These are phyloP conservation scores for Skeletonema marinoi DNA, from an alignment of 108 stramenopile genomes.

Conservation along the genomic window DNA sequence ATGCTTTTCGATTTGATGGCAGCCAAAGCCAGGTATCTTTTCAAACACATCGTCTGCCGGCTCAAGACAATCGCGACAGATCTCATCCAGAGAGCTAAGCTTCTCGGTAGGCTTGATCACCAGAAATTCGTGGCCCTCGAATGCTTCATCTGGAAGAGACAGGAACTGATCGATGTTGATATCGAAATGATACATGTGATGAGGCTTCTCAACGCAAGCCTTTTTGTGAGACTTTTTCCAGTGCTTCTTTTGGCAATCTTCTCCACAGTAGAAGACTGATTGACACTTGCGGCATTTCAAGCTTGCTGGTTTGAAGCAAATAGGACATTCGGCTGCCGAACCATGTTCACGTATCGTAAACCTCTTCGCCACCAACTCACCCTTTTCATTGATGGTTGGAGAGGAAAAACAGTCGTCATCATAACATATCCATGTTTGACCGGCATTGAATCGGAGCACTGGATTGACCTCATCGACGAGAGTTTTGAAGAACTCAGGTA, in stretches of 20 bases:
- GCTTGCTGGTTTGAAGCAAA: slow-evolving; percentile 4
- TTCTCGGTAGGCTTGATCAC: slow-evolving; percentile 17
- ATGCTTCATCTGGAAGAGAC: slow-evolving; percentile 1
- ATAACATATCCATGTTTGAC: slow-evolving; percentile 6
- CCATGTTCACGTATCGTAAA: slow-evolving; percentile 12
- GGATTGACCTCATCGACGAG: slow-evolving; percentile 18
- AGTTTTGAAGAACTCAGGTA: not conserved
- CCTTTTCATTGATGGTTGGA: not conserved
- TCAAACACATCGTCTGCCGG: slow-evolving; percentile 17
- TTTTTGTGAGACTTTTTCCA: slow-evolving; percentile 17
- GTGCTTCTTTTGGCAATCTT: slow-evolving; percentile 9
- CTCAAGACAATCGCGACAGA: slow-evolving; percentile 8
- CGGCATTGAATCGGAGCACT: slow-evolving; percentile 2
- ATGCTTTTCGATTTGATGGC: not conserved
- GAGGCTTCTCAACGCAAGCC: slow-evolving; percentile 14
- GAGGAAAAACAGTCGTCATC: slow-evolving; percentile 3
- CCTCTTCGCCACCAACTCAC: slow-evolving; percentile 1
- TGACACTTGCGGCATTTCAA: slow-evolving; percentile 4
- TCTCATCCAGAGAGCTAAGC: not conserved
- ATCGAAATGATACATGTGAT: slow-evolving; percentile 7
- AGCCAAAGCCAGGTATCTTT: slow-evolving; percentile 8
- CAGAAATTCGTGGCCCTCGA: slow-evolving; percentile 10
- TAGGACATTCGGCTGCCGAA: slow-evolving; percentile 16
- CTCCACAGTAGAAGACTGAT: slow-evolving; percentile 17
- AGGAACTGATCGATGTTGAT: slow-evolving; percentile 13